Evolutionary conservation across 176 grass and related monocot genomes (phyloP).

Genomic region (Otatea glauca): DNA sequence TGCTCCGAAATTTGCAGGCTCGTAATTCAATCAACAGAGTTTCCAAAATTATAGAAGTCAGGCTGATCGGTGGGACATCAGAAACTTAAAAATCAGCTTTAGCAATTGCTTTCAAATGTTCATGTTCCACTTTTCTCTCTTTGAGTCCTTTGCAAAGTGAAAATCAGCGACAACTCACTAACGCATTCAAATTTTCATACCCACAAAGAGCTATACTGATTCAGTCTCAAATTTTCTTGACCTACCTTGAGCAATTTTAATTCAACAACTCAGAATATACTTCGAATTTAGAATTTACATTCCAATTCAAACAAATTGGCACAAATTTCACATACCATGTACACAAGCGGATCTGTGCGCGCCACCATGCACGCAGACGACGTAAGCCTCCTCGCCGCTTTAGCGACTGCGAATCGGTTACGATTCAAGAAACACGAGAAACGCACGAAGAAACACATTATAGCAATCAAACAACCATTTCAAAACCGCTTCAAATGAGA

Average conservation of each 20-base stretch:
- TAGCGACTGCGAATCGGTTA: slow-evolving; percentile 41
- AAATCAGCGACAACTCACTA: background rate
- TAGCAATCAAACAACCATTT: slow-evolving; percentile 1
- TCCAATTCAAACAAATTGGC: slow-evolving; percentile 1
- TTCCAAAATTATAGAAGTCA: background rate
- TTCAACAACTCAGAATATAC: background rate
- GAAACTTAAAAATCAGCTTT: background rate
- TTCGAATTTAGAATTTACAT: background rate
- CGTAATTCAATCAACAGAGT: background rate
- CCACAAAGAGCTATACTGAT: background rate
- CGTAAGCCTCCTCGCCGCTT: slow-evolving; percentile 43
- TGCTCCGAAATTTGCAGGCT: background rate
- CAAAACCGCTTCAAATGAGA: slow-evolving; percentile 12
- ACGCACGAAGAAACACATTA: background rate
- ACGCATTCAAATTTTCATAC: background rate
- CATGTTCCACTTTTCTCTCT: background rate
- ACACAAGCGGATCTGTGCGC: slow-evolving; percentile 42
- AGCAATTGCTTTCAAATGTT: background rate
- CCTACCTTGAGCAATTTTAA: background rate
- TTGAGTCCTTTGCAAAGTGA: background rate
- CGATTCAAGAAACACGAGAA: background rate
- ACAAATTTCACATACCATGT: slow-evolving; percentile 50
- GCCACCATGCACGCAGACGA: slow-evolving; percentile 42
- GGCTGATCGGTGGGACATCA: background rate
- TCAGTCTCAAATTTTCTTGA: background rate